These are phyloP conservation scores for Aureobasidium sp. DNA, from an alignment of 2,329 filamentous ascomycete genomes.

Conservation along the genomic window DNA sequence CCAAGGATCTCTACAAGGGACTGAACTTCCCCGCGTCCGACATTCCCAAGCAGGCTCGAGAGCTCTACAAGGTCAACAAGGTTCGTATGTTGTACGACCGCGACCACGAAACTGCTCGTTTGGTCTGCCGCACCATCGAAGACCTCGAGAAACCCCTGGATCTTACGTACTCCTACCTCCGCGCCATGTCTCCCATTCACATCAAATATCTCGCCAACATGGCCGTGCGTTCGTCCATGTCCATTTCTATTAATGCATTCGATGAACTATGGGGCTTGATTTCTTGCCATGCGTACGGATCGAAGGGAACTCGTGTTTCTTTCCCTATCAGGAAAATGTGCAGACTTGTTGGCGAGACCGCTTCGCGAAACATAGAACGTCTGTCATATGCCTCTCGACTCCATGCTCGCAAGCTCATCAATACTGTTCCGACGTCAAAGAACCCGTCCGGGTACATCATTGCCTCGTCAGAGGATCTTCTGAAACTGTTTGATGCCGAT, in stretches of 20 bases:
- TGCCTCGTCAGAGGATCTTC: slow-evolving; percentile 74
- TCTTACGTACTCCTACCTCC: slow-evolving; percentile 73
- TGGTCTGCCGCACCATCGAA: slow-evolving; percentile 68
- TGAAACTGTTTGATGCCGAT: slow-evolving; percentile 79
- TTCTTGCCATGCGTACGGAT: slow-evolving; percentile 73
- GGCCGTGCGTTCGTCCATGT: slow-evolving; percentile 91
- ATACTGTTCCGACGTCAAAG: slow-evolving; percentile 67
- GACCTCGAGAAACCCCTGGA: slow-evolving; percentile 70
- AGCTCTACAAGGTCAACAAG: slow-evolving; percentile 86
- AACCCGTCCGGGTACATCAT: slow-evolving; percentile 88
- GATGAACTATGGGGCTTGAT: slow-evolving; percentile 81
- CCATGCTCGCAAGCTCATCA: slow-evolving; percentile 80
- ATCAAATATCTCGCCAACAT: slow-evolving; percentile 82
- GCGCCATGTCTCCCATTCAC: slow-evolving; percentile 86
- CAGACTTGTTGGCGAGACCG: slow-evolving; percentile 73
- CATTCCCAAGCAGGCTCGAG: slow-evolving; percentile 74
- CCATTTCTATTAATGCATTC: slow-evolving; percentile 82
- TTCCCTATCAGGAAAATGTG: slow-evolving; percentile 93
- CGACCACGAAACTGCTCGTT: slow-evolving; percentile 66
- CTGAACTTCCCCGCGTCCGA: slow-evolving; percentile 82
- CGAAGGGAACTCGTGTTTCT: slow-evolving; percentile 74
- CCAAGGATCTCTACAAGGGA: slow-evolving; percentile 77
- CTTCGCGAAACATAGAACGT: slow-evolving; percentile 78
- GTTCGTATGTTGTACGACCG: slow-evolving; percentile 81
- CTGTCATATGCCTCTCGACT: slow-evolving; percentile 77